Conservation (phyloP, 192 early-diverging fungal genomes). For the Coemansia sp. region DNA sequence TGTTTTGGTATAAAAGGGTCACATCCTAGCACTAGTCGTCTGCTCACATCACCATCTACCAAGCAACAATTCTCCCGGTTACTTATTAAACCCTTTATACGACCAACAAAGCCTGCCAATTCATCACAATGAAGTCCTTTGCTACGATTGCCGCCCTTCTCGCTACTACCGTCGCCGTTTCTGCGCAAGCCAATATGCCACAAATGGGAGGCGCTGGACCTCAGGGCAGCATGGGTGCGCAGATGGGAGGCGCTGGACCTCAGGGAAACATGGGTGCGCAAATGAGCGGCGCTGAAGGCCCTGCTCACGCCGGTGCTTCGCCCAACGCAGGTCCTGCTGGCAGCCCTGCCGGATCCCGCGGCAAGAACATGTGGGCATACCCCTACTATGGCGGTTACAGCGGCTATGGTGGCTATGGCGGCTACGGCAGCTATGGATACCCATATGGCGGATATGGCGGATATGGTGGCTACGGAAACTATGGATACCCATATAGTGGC, state of each 20-base stretch:
- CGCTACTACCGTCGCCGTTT: conserved; percentile 27
- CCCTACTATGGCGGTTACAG: conserved; percentile 43
- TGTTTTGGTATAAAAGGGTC: background rate
- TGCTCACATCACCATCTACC: background rate
- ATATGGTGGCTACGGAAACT: conserved; percentile 32
- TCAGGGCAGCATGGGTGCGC: conserved; percentile 25
- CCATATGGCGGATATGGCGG: conserved; percentile 32
- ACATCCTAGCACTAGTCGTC: background rate
- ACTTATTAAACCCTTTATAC: background rate
- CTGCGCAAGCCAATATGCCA: conserved; percentile 29
- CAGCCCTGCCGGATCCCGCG: conserved; percentile 44
- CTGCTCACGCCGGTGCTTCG: conserved; percentile 16
- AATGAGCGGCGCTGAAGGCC: conserved; percentile 28
- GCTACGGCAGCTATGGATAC: conserved; percentile 18
- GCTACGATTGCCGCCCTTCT: conserved; percentile 26
- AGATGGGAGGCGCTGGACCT: conserved; percentile 8
- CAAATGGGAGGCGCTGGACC: conserved; percentile 27
- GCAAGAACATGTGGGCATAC: conserved; percentile 54
- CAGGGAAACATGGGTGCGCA: conserved; percentile 21
- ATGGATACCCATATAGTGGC: conserved; percentile 27
- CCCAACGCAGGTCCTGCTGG: conserved; percentile 44
- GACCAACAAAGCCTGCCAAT: background rate
- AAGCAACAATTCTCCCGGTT: background rate
- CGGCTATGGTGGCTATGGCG: conserved; percentile 26
- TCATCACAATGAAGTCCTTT: conserved; percentile 34